These are phyloP conservation scores for Cytospora schulzeri DNA, from an alignment of 2,329 filamentous ascomycete species.

Conservation along the genomic window DNA sequence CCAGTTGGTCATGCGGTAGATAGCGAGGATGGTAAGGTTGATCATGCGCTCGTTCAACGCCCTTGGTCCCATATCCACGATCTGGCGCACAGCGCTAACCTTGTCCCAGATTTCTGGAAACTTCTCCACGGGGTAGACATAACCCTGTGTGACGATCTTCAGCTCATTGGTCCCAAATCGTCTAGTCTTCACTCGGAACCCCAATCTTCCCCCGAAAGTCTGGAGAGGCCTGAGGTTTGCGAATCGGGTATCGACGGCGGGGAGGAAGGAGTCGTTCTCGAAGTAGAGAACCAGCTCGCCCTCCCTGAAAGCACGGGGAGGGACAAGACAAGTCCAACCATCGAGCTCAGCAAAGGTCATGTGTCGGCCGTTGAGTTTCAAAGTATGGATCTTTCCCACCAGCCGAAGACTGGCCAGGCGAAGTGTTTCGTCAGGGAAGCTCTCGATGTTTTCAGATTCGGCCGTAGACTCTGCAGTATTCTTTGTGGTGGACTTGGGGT, in stretches of 20 bases:
- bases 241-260: conserved; percentile 26
- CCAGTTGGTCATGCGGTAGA: conserved; percentile 18
- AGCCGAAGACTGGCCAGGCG: conserved; percentile 23
- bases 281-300: conserved; percentile 33
- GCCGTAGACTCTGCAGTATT: no score
- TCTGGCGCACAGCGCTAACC: conserved; percentile 7
- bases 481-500: not conserved
- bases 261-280: conserved; percentile 36
- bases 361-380: conserved; percentile 6
- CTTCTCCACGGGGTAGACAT: conserved; percentile 22
- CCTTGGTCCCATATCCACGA: conserved; percentile 1
- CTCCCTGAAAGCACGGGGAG: conserved; percentile 23
- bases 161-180: conserved; percentile 17
- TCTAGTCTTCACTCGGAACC: conserved; percentile 30
- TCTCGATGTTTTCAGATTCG: not conserved
- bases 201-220: conserved; percentile 28
- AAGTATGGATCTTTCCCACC: conserved; percentile 22
- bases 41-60: conserved; percentile 8
- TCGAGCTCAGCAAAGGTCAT: conserved; percentile 30
- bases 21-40: conserved; percentile 2
- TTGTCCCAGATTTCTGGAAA: conserved; percentile 29
- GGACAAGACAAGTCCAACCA: conserved; percentile 34
- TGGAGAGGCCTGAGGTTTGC: not conserved
- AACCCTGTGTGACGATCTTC: conserved; percentile 32
- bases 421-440: not conserved